A percentile compares a stretch with the other conserved stretches of the same genome.
phyloP scores from a whole-genome alignment of 2,329 filamentous ascomycete species.

The Cladosporium sp. region DNA sequence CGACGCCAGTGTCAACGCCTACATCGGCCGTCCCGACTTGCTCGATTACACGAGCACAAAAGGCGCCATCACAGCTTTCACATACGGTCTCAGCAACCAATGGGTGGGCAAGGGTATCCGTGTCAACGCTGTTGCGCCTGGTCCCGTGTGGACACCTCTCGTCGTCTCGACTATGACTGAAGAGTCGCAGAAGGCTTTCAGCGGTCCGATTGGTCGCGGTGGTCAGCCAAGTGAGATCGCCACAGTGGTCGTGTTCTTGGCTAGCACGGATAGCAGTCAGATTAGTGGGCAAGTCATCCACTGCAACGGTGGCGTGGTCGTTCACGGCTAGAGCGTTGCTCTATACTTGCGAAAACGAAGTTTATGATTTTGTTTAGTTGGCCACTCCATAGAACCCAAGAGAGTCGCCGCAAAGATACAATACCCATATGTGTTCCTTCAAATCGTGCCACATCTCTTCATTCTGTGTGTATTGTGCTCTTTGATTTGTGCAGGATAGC shows the following conservation, averaged over 20 bases:
- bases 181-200: conserved; percentile 68
- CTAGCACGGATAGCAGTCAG: conserved; percentile 67
- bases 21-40: conserved; percentile 73
- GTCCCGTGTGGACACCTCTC: conserved; percentile 74
- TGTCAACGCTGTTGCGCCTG: conserved; percentile 74
- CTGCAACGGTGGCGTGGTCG: conserved; percentile 56
- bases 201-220: conserved; percentile 69
- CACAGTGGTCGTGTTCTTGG: conserved; percentile 76
- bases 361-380: background rate
- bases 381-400: background rate
- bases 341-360: background rate
- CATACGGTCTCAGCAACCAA: conserved; percentile 72
- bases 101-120: conserved; percentile 65
- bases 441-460: background rate
- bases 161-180: conserved; percentile 70
- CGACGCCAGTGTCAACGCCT: conserved; percentile 78
- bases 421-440: background rate
- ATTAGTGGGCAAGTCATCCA: conserved; percentile 71
- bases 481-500: background rate
- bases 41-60: conserved; percentile 80
- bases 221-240: conserved; percentile 79
- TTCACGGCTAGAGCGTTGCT: conserved; percentile 37
- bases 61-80: conserved; percentile 75
- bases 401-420: background rate
- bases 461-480: background rate